Base-by-base conservation (phyloP, 225 moss, liverwort and hornwort genomes). In the Climacium dendroides region DNA sequence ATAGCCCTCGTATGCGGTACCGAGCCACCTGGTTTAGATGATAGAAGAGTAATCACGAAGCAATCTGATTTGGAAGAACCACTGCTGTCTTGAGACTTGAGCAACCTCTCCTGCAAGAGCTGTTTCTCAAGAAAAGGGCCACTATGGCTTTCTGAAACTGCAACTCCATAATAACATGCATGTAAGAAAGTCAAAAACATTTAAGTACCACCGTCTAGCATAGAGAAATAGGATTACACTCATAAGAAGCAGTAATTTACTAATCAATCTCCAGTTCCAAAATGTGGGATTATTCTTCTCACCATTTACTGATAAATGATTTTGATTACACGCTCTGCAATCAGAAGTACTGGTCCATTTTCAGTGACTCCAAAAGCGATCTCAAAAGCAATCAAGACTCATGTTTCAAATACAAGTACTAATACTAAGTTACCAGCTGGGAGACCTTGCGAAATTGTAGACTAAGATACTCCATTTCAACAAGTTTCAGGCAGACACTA, bases 41-140 rank as follows among this genome's bases (percentile, higher is more conserved):
- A 62, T 58, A 65, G 47, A 23, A 60, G 41, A 59, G 32, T 2
- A 59, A 74, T 73, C 41, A 30, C 14, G 9, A 87, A 89, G 75
- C 83, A 55, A 85, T 48, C 89, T 55, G 89, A 80, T 63, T 55
- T 92, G 26, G 85, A 89, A 79, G 85, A 90, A 74, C 87, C 90
- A 82, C 79, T 92, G 10, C 83, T 92, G 25, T 69, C 90, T 82
- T 90, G n/a, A 92, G 13, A 82, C n/a, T 72, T 39, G 32, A 30
- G 26, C 35, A 89, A 20, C 69, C 24, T 54, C 62, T 43, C 39
- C 63, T 50, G 58, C 77, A 87, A 37, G 74, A 66, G 58, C 16
- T 28, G 26, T 79, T 25, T 39, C 83, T 28, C 30, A 75, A 47
- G 48, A n/a, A 65, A 23, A 58, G 32, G 79, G 43, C 8, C 52